phyloP scores from a whole-genome alignment of 306 rosid species.

The Lotus japonicus region DNA sequence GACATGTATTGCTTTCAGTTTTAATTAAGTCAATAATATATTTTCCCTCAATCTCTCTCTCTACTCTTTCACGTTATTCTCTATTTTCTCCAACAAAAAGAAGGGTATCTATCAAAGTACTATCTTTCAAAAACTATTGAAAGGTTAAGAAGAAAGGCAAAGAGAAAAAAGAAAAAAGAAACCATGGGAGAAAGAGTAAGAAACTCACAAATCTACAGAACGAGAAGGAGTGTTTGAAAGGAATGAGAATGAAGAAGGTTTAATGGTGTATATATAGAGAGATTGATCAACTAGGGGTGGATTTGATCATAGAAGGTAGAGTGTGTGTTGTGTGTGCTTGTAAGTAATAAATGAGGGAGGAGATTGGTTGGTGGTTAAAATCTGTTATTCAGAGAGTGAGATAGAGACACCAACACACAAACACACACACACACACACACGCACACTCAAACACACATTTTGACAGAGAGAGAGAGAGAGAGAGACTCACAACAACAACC shows the following conservation, averaged over 20 bases:
- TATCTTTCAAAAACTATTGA: not conserved
- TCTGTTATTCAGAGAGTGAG: conserved; percentile 27
- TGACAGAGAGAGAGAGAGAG: conserved; percentile 1
- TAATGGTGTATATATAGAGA: conserved; percentile 40
- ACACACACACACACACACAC: too few relatives aligned
- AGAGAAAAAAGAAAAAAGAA: too few relatives aligned
- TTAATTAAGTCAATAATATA: too few relatives aligned
- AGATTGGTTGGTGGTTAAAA: conserved; percentile 44
- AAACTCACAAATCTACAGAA: not conserved
- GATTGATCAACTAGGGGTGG: not conserved
- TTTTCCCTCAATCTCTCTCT: too few relatives aligned
- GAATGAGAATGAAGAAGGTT: conserved; percentile 28
- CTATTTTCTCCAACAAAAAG: too few relatives aligned
- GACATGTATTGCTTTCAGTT: too few relatives aligned
- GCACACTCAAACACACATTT: too few relatives aligned
- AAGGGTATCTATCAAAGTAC: conserved; percentile 8
- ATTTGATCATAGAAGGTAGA: too few relatives aligned
- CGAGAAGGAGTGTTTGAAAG: not conserved
- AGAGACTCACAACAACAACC: not conserved
- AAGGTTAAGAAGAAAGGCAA: not conserved
- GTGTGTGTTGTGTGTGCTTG: too few relatives aligned
- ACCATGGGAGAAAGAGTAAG: not conserved
- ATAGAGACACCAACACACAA: not conserved
- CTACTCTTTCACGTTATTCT: too few relatives aligned
- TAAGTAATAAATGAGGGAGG: conserved; percentile 37